Evolutionary conservation across 169 alveolate species (phyloP), one percentile per base, ranked within the genome.

Genomic region (Eimeria sp.): DNA sequence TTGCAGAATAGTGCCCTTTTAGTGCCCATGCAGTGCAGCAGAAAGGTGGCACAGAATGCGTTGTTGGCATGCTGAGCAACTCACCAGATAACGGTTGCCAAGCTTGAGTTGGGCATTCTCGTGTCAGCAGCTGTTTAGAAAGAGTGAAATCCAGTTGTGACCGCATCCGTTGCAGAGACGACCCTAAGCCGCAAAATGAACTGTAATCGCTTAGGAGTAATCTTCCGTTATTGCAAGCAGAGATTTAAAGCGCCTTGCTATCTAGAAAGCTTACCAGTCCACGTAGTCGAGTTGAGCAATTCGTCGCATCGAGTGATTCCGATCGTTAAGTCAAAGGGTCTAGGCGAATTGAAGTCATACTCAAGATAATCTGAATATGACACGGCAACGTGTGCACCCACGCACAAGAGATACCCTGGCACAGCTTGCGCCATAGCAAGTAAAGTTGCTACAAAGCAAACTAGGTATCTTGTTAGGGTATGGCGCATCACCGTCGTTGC

Each of bases 111-210:
- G 94, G 83, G 67, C 94, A 75, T 1, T 20, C 54, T 27, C 54
- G 40, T 30, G 94, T 87, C 9, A 63, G 94, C n/a, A 49, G 22
- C 45, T 87, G 94, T 4, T 87, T 87, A 11, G 94, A 40, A 63
- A 87, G 78, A 25, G 94, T 87, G 94, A 65, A 87, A 65, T 87
- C 94, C 43, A 87, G 83, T 20, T 87, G 94, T 3, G 94, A 87
- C n/a, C 94, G 83, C 63, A 63, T 63, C 84, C 57, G 61, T 49
- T 75, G 80, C 49, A 87, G n/a, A 72, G 94, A 83, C 11, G 94
- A 87, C 65, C 94, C 94, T 87, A 67, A 20, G 67, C n/a, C 43
- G 47, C 78, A 58, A 25, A 27, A 49, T 51, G 51, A n/a, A 49
- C 11, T 51, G 10, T n/a, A 11, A 5, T 4, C 27, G 27, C 30